Conservation (phyloP, 108 stramenopile species). For the Bacterosira constricta region DNA sequence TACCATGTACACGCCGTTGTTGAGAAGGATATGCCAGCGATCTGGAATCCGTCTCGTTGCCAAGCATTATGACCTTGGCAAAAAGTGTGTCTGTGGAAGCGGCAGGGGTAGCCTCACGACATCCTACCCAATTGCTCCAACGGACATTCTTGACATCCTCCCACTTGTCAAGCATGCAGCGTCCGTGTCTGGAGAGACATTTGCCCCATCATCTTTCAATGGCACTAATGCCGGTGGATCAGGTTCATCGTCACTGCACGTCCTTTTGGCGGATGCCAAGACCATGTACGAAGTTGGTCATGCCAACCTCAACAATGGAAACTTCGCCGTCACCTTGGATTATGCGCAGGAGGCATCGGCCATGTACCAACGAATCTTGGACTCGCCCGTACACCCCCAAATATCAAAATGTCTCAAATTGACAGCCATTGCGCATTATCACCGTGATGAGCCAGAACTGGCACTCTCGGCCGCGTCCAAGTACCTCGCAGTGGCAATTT, state of each 20-base stretch:
- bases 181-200: conserved; percentile 61
- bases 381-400: conserved; percentile 73
- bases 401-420: conserved; percentile 74
- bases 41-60: conserved; percentile 86
- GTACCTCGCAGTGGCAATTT: conserved; percentile 77
- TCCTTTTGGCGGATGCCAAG: conserved; percentile 83
- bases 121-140: conserved; percentile 79
- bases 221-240: conserved; percentile 45
- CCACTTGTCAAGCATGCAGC: conserved; percentile 93
- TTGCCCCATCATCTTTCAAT: conserved; percentile 65
- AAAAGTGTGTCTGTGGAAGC: conserved; percentile 66
- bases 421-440: conserved; percentile 74
- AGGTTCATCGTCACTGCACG: conserved; percentile 64
- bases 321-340: conserved; percentile 70
- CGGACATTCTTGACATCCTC: conserved; percentile 85
- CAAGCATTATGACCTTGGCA: conserved; percentile 70
- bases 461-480: conserved; percentile 69
- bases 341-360: conserved; percentile 78
- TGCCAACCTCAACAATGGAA: conserved; percentile 50
- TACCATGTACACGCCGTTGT: conserved; percentile 62
- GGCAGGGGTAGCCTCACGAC: conserved; percentile 47
- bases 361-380: conserved; percentile 80
- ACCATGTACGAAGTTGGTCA: conserved; percentile 77
- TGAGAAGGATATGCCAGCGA: conserved; percentile 90
- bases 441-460: conserved; percentile 67